Evolutionary conservation across 1,284 basidiomycete species (phyloP), one percentile per base, ranked within the genome.

Genomic region (Flammula alnicola): DNA sequence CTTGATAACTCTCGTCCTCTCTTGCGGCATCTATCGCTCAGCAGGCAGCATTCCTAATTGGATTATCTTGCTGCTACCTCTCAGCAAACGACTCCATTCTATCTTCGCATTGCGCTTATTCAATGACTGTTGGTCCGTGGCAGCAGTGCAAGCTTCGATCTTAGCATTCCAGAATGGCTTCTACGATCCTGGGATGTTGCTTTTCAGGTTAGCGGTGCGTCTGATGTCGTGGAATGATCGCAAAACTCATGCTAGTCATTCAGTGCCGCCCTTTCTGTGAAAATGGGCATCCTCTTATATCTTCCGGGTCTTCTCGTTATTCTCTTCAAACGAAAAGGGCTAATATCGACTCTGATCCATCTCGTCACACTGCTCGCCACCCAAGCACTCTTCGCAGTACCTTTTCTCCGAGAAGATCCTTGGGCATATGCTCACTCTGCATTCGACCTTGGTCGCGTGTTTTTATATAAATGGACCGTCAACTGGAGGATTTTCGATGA

Each of bases 281-380:
- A 99, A 72, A 99, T 99, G 97, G 97, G 92, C 36, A 84, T 90
- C 29, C 72, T 99, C 12, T 79, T 99, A n/a, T 97, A 95, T 71
- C 71, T 98, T 1, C 96, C 96, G 1, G 94, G 89, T 3, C 74
- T 97, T 4, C 72, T 95, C 6, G 84, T 95, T 10, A 73, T 96
- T 51, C 71, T 91, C 17, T 87, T 91, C 72, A 88, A 88, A 65
- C 80, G 83, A 31, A 74, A 73, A 39, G 95, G 95, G 16, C 63
- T 92, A 8, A 42, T 78, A 3, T 70, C 69, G 1, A 84, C 85
- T 0, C 27, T 84, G 7, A 75, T 79, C 9, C 77, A 86, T 57
- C 47, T 86, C 2, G 41, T 77, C 10, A 75, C 80, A 16, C 76
- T 95, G 20, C 56, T 68, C 5, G 63, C 74, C 7, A 70, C 77